A percentile compares a stretch with the other conserved stretches of the same genome.
phyloP scores from a whole-genome alignment of 2,329 filamentous ascomycete species.

The Paraconiothyrium sp. region DNA sequence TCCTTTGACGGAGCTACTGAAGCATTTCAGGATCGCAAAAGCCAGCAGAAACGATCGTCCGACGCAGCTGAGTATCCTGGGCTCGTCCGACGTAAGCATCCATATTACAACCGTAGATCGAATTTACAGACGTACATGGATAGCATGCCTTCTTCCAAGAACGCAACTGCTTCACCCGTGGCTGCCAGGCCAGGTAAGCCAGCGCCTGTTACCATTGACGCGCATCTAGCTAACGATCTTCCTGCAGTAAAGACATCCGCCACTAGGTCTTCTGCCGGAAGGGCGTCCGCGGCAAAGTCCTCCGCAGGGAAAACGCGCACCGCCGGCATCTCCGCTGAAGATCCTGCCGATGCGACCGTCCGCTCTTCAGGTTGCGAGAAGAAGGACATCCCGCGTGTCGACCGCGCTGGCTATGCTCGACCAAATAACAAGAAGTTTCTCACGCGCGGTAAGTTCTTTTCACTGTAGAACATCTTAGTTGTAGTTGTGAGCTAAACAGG shows the following conservation, averaged over 20 bases:
- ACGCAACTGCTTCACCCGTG: background rate
- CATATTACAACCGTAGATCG: background rate
- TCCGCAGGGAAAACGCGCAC: background rate
- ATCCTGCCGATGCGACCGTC: no score
- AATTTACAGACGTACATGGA: background rate
- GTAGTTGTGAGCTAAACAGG: background rate
- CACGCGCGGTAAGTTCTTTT: background rate
- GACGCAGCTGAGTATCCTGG: background rate
- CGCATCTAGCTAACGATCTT: background rate
- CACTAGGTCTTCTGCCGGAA: background rate
- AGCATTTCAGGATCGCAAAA: background rate
- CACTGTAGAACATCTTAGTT: no score
- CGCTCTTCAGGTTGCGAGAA: background rate
- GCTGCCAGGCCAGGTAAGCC: background rate
- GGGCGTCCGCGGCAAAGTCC: background rate
- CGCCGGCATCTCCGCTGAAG: background rate
- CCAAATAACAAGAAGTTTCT: background rate
- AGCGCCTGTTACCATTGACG: background rate
- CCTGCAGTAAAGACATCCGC: background rate
- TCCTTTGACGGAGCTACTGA: background rate
- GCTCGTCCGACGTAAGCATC: background rate
- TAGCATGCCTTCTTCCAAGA: background rate
- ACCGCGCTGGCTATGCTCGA: slow-evolving; percentile 4
- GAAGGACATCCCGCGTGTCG: background rate
- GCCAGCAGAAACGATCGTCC: background rate